Evolutionary conservation across 2,329 filamentous ascomycete species (phyloP), one percentile per base, ranked within the genome.

Genomic region (Fusarium multiceps): DNA sequence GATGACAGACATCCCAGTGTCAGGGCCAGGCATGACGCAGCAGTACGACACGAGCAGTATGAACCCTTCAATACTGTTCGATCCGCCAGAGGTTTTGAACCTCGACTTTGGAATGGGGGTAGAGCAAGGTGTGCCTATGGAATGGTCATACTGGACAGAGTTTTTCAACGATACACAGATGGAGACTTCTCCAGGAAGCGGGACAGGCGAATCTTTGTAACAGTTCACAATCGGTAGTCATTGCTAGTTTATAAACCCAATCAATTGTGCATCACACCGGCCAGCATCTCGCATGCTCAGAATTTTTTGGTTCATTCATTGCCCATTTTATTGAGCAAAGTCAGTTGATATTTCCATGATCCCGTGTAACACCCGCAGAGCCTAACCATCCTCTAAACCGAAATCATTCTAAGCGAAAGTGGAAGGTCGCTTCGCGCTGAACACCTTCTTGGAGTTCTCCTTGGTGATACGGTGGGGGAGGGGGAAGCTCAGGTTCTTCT

Each of bases 401-500:
- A 82, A 84, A 84, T 83, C 82, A 85, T 82, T 88, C 89, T 94
- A 98, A 89, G 94, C 96, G 89, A 98, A 98, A 84, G 96, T 99
- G 81, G 93, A 93, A 80, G 96, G 96, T 86, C 96, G 92, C 86
- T 90, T 93, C 81, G 93, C 90, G 82, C 92, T 89, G 88, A 97
- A 99, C 83, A 98, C 82, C 90, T 97, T 97, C 89, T 92, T 92
- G 88, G 87, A 90, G 83, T 84, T 85, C 84, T 88, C 88, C 87
- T 94, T 94, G 87, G 91, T 88, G 81, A 94, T 86, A 81, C 97
- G 96, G 90, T 99, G 96, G 82, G 96, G 96, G 77, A 99, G 93
- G 83, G 96, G 96, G 93, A 99, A 99, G 86, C 92, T 93, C 85
- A 99, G 93, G 85, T 90, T 83, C 92, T 98, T 98, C 85, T 88